Base-by-base conservation (phyloP, 139 green algal species). In the Chlorella sorokiniana region DNA sequence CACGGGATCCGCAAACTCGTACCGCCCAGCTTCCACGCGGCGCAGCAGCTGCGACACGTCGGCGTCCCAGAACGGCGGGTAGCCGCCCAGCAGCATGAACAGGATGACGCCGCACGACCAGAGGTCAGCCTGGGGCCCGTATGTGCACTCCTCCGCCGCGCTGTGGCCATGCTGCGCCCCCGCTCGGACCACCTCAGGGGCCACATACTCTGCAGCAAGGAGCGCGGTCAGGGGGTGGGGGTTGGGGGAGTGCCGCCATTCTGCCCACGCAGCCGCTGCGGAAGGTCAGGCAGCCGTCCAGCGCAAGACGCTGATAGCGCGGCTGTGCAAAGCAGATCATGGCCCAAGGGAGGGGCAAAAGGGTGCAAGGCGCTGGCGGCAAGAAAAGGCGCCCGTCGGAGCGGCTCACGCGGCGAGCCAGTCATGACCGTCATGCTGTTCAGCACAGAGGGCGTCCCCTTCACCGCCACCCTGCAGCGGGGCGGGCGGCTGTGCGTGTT, bases 31-130 rank as follows among this genome's bases (percentile, higher is more conserved):
- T n/a, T 44, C 27, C 18, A 42, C 31, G 29, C 9, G 7, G n/a
- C 27, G 4, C n/a, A 42, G 63, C 63, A 69, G 63, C 63, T 25
- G 63, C 7, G 11, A 25, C 31, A 22, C 31, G 31, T 45, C 31
- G n/a, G n/a, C 63, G 29, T 45, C 7, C 9, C 7, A 69, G 42
- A 69, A 69, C 5, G 63, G 63, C n/a, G 33, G 63, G 9, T 16
- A 25, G 7, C 63, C 31, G 63, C 63, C 42, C 27, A 69, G 63
- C 63, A 69, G 63, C 63, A 69, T 69, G 63, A 42, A 69, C 31
- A 69, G 63, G 9, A 69, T n/a, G n/a, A 69, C 63, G 31, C 63
- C 63, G 63, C 63, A 69, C 5, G 18, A 23, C 63, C 63, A 69
- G 18, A 69, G 9, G 29, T 69, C 63, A 22, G 4, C 9, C 9